phyloP scores from a whole-genome alignment of 441 rosid species.

The Gossypium schwendimanii region DNA sequence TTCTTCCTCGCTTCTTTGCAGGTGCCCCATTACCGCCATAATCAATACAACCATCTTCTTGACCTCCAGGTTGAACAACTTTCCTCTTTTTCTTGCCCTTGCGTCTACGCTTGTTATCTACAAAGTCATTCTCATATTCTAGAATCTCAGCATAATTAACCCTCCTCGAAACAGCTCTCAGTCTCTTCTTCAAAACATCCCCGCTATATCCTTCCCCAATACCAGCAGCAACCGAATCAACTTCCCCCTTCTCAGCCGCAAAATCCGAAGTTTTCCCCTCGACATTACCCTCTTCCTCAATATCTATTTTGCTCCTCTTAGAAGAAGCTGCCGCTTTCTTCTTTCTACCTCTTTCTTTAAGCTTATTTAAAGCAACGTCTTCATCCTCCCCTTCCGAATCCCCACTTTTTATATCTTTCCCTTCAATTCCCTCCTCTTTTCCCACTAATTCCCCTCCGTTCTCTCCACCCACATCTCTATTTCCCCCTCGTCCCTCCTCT shows the following conservation, averaged over 20 bases:
- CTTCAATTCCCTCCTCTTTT: background rate
- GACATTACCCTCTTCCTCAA: background rate
- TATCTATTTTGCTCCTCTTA: background rate
- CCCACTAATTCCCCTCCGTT: background rate
- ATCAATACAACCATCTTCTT: background rate
- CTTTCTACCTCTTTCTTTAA: slow-evolving; percentile 3
- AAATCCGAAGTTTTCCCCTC: background rate
- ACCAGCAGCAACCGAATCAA: background rate
- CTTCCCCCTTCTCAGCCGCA: background rate
- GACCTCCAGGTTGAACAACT: background rate
- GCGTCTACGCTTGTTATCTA: slow-evolving; percentile 2
- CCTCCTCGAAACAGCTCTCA: slow-evolving; percentile 15
- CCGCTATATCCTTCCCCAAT: slow-evolving; percentile 1
- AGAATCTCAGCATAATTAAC: slow-evolving; percentile 15
- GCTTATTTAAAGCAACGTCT: slow-evolving; percentile 7
- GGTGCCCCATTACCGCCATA: background rate
- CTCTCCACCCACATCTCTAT: background rate
- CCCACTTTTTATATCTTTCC: background rate
- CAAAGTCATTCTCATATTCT: background rate
- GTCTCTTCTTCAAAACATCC: slow-evolving; percentile 7
- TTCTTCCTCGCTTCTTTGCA: background rate
- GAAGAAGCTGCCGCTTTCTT: background rate
- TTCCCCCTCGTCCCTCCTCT: background rate
- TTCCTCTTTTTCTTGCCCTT: background rate
- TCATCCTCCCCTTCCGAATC: background rate